Evolutionary conservation across 192 early-diverging fungal species (phyloP).

Genomic region (Spizellomyces punctatus): DNA sequence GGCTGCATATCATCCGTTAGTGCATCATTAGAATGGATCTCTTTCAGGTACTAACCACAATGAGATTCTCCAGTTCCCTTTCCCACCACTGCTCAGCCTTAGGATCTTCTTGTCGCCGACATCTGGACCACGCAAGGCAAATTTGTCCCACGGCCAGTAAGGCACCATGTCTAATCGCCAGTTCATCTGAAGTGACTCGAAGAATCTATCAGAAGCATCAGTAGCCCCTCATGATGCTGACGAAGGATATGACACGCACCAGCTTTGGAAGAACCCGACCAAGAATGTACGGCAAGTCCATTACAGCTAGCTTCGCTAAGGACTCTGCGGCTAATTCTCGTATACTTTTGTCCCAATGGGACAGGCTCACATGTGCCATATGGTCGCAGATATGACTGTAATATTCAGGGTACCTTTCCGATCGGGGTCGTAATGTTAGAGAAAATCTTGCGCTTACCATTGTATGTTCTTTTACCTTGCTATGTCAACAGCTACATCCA

Average conservation of each 20-base stretch:
- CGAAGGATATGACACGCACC: slow-evolving; percentile 11
- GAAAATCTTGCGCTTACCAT: not conserved
- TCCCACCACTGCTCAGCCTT: not conserved
- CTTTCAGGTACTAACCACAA: too few relatives aligned
- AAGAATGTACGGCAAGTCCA: slow-evolving; percentile 36
- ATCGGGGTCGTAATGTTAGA: not conserved
- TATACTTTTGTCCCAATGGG: slow-evolving; percentile 89
- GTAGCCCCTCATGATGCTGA: not conserved
- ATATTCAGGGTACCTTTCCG: slow-evolving; percentile 75
- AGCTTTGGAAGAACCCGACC: slow-evolving; percentile 17
- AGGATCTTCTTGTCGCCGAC: too few relatives aligned
- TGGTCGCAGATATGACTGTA: slow-evolving; percentile 71
- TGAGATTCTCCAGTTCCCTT: not conserved
- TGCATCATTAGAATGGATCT: too few relatives aligned
- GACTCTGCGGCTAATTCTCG: slow-evolving; percentile 77
- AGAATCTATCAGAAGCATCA: slow-evolving; percentile 46
- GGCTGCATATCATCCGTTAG: slow-evolving; percentile 10
- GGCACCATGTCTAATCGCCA: slow-evolving; percentile 62
- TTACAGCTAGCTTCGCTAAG: slow-evolving; percentile 60
- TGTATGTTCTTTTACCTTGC: slow-evolving; percentile 57
- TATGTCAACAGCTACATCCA: slow-evolving; percentile 71
- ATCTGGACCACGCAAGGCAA: slow-evolving; percentile 43
- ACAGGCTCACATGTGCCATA: slow-evolving; percentile 62
- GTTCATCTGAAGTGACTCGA: slow-evolving; percentile 43
- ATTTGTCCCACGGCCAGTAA: slow-evolving; percentile 66